A percentile compares a stretch with the other conserved stretches of the same genome.
These are phyloP conservation scores for Linum tenue DNA, from an alignment of 345 rosid genomes.

Conservation along the genomic window DNA sequence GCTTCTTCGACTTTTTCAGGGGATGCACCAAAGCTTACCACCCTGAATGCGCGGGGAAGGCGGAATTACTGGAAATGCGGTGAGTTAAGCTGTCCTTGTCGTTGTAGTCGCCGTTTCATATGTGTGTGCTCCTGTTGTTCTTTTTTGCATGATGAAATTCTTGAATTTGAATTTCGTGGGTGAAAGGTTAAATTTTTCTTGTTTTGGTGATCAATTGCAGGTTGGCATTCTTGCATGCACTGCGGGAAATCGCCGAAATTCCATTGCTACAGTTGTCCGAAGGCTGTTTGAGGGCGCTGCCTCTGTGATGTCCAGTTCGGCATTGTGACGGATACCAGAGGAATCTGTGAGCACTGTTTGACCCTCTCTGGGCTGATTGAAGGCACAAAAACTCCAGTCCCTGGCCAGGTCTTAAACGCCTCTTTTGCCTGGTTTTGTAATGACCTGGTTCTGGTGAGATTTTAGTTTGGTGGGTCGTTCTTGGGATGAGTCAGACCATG, in stretches of 20 bases:
- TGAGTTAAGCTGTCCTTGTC: background rate
- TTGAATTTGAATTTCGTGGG: background rate
- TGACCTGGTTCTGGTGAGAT: background rate
- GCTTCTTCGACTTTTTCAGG: constrained; percentile 10
- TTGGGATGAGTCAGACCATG: constrained; percentile 15
- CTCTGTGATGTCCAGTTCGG: constrained; percentile 11
- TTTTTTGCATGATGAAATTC: background rate
- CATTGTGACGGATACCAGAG: constrained; percentile 15
- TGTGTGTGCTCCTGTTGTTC: background rate
- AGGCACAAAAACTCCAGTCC: background rate
- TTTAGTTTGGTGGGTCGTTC: background rate
- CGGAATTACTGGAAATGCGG: constrained; percentile 20
- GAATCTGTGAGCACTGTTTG: constrained; percentile 19
- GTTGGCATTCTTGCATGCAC: constrained; percentile 15
- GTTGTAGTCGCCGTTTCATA: background rate
- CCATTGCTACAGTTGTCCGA: constrained; percentile 24
- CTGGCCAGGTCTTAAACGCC: background rate
- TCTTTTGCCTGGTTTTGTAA: background rate
- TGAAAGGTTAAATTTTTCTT: background rate
- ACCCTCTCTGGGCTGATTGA: background rate
- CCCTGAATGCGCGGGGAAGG: constrained; percentile 14
- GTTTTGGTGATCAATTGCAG: constrained; percentile 7
- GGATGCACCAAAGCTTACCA: constrained; percentile 24
- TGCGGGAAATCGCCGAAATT: constrained; percentile 15
- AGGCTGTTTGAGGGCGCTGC: constrained; percentile 21